Evolutionary conservation across 345 rosid species (phyloP), one percentile per base, ranked within the genome.

Genomic region (Heritiera fomes): DNA sequence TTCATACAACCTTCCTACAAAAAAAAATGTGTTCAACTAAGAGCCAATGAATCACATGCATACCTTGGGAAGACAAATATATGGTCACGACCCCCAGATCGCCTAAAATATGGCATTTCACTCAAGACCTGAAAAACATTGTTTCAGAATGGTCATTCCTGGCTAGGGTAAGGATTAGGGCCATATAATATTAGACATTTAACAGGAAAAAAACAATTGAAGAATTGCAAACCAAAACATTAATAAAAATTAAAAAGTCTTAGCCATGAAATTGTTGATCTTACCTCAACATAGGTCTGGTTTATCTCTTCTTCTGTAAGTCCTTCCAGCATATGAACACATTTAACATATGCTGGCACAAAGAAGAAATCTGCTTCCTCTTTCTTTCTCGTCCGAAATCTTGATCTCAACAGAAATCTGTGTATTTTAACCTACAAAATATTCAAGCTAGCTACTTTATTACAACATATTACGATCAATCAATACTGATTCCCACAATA

Each of bases 21-120:
- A 63, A 18, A 18, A 6, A 10, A 28, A 63, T 28, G 14, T 63
- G 17, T 63, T 23, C 41, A 30, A 8, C 43, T 55, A 18, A 18
- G 60, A 18, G 18, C 32, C 6, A 30, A 11, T 11, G 17, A 18
- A 18, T n/a, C 55, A 53, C 11, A 80, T 7, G 2, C 28, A 73
- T 84, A 94, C 99, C 99, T 95, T 0, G 98, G 99, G 81, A 95
- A 95, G 75, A 95, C 92, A 75, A 95, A 92, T 60, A 95, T 77
- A 86, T 95, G 99, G 81, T 95, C 91, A 34, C 98, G 98, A 79
- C 99, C 99, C 53, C 93, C 97, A 0, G 99, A 94, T 65, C 90
- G 82, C 79, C 98, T 89, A 62, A 95, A 95, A 75, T 92, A 88
- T 4, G 98, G 92, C 98, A 95, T 92, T 85, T 91, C 97, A 62